Percentiles rank a stretch among this genome's conserved stretches.
Conservation (phyloP, 768 basidiomycete genomes). For the Mycena sanguinolenta region DNA sequence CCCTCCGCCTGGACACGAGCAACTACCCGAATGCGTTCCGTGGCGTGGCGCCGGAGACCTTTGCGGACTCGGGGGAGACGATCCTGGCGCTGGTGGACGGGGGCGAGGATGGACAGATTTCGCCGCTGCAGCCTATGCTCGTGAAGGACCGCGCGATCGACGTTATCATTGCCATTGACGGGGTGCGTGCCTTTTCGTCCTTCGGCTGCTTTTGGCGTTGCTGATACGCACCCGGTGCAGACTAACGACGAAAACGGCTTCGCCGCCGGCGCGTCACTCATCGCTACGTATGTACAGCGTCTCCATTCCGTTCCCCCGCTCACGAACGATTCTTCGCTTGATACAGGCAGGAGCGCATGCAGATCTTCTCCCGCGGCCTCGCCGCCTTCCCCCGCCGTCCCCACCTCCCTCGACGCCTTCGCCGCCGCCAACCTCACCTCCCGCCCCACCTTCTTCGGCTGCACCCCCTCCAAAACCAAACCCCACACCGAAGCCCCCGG, state of each 20-base stretch:
- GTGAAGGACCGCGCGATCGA: slow-evolving; percentile 61
- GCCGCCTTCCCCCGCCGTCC: slow-evolving; percentile 47
- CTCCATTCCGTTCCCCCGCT: not conserved
- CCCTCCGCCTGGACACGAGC: slow-evolving; percentile 44
- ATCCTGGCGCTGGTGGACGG: slow-evolving; percentile 55
- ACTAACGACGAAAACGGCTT: slow-evolving; percentile 17
- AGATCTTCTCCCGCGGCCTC: slow-evolving; percentile 43
- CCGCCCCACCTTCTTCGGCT: slow-evolving; percentile 63
- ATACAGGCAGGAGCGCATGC: slow-evolving; percentile 34
- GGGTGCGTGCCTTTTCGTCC: slow-evolving; percentile 36
- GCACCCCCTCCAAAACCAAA: slow-evolving; percentile 41
- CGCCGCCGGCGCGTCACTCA: slow-evolving; percentile 34
- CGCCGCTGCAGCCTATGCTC: slow-evolving; percentile 65
- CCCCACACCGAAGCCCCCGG: slow-evolving; percentile 28
- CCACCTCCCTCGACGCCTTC: slow-evolving; percentile 45
- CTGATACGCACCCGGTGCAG: slow-evolving; percentile 12
- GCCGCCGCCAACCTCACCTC: slow-evolving; percentile 50
- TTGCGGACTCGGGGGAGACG: slow-evolving; percentile 48
- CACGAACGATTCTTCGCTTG: not conserved
- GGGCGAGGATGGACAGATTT: slow-evolving; percentile 57
- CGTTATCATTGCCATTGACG: slow-evolving; percentile 65
- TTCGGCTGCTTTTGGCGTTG: too few species aligned
- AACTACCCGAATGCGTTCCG: slow-evolving; percentile 54
- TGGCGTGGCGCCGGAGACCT: slow-evolving; percentile 49
- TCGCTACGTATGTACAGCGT: slow-evolving; percentile 28